Base-by-base conservation (phyloP, 2,329 filamentous ascomycete genomes). In the Neofusicoccum sp. region DNA sequence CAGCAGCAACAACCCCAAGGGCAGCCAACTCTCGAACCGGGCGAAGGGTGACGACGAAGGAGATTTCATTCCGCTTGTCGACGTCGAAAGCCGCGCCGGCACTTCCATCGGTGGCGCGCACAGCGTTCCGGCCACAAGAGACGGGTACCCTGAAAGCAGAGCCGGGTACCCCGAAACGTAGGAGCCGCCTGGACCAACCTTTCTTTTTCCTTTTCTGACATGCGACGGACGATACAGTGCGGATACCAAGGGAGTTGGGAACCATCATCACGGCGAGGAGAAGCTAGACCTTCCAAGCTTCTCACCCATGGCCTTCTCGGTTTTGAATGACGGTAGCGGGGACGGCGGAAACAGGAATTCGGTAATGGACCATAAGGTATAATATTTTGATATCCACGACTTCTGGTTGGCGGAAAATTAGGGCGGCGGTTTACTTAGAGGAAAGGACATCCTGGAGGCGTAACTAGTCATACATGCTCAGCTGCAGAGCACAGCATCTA, bases 11-110 rank as follows among this genome's bases (percentile, higher is more conserved):
- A 48, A 31, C 16, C 31, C 54, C 5, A 58, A 58, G 20, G 41
- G 41, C 30, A 47, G 30, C 8, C 54, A 58, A 41, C 7, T 59
- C 12, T 51, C 57, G 20, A 48, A 33, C 26, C 43, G 57, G 7
- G 16, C 57, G 12, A 59, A 59, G 7, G 45, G 36, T 7, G 43
- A 40, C 1, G 57, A 59, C 31, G 57, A 59, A 6, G 57, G 43
- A 24, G 57, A 59, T 28, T 49, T 41, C 24, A 59, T 59, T 11
- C 57, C 57, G 14, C 45, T 59, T 6, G 57, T 59, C n/a, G 57
- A 59, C 16, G 57, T 59, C 33, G 57, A 59, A 16, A 59, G 57
- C 45, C 57, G 49, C n/a, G 43, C 54, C 4, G 54, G 54, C 51
- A 43, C 51, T 8, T 56, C 51, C 36, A 20, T 56, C 24, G 38